Base-by-base conservation (phyloP, 1,139 yeast species). In the Yamadazyma blattariae region DNA sequence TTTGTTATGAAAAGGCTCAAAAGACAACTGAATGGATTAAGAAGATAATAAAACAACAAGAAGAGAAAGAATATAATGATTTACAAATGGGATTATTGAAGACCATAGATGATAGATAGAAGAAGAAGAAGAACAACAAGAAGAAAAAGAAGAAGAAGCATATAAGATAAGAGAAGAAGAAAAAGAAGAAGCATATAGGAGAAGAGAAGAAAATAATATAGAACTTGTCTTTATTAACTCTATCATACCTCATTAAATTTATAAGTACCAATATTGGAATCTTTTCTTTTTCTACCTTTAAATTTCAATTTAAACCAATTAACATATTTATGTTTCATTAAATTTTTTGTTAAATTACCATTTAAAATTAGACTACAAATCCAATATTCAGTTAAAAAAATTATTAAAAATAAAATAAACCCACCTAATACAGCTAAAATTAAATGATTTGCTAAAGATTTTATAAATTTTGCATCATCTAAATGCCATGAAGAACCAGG, bases 401-500 rank as follows among this genome's bases (percentile, higher is more conserved):
- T 52, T 3, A 68, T 39, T 18, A 74, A 70, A 1, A 82, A 90
- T 29, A 82, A 54, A 14, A 73, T 44, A 44, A 83, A 79, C 1
- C 95, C 94, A 9, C 75, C 77, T 30, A 83, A 55, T 1, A 86
- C 84, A 15, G 89, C 82, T 32, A 82, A 60, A 9, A 78, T 70
- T 44, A 86, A 74, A 59, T 87, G 95, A 44, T 75, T 70, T 19
- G 84, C 86, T 61, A 87, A 64, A 9, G 77, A 64, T 51, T 84
- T 79, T 56, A 87, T 76, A 53, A 84, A 77, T 40, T 78, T 72
- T 18, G 96, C 95, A 59, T 87, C 96, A 48, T 82, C 87, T 52
- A 79, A 61, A 58, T 88, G 96, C 96, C 96, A 88, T 20, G 94
- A 83, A 2, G 92, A 83, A 29, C 96, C 96, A 34, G 77, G 74